Evolutionary conservation across 1,284 basidiomycete genomes (phyloP).

Genomic region (Chalciporus sp.): DNA sequence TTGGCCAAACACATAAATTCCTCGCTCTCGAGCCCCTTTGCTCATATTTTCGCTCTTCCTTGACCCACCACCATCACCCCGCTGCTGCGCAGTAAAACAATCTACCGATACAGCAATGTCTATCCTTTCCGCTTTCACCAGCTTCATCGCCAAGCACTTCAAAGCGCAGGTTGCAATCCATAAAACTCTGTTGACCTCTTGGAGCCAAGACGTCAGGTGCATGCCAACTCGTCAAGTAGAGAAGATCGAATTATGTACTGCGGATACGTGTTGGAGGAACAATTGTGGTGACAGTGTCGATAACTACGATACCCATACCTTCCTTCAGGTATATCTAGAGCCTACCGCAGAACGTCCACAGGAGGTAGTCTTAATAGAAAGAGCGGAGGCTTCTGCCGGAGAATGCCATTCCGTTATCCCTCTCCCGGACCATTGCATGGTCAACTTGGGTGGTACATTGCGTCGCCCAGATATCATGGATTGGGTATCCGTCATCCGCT

Average conservation of each 20-base stretch:
- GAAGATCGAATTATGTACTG: slow-evolving; percentile 19
- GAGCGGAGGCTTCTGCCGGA: slow-evolving; percentile 12
- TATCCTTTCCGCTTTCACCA: no score
- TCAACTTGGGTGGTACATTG: slow-evolving; percentile 6
- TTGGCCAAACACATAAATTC: no score
- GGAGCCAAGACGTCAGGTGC: background rate
- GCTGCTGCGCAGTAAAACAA: no score
- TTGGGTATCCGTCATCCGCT: slow-evolving; percentile 3
- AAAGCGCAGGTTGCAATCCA: no score
- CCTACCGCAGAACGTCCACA: background rate
- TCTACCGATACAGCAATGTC: no score
- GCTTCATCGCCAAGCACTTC: no score
- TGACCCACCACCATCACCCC: no score
- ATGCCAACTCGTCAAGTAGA: slow-evolving; percentile 1
- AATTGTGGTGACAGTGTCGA: background rate
- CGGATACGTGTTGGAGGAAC: background rate
- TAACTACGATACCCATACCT: slow-evolving; percentile 6
- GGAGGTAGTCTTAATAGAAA: slow-evolving; percentile 17
- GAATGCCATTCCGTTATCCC: slow-evolving; percentile 11
- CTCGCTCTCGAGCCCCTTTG: no score
- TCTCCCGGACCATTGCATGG: background rate
- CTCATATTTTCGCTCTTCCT: no score
- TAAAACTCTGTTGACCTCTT: background rate
- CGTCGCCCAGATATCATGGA: slow-evolving; percentile 16
- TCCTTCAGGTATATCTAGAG: slow-evolving; percentile 5